A percentile compares a stretch with the other conserved stretches of the same genome.
Conservation (phyloP, 148 eudicot genomes). For the Rhododendron mucronatum region DNA sequence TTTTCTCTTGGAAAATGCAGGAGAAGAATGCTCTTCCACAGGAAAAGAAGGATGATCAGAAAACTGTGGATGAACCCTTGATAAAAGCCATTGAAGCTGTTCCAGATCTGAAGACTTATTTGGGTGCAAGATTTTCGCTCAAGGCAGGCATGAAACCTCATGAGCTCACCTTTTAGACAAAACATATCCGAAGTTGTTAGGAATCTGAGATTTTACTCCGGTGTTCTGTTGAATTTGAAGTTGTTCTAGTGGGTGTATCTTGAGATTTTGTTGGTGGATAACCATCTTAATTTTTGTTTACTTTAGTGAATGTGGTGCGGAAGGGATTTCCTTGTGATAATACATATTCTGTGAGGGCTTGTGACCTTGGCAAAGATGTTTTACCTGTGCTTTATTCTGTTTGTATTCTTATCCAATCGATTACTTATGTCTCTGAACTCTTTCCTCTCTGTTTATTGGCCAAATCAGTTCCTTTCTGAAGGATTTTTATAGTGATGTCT, state of each 20-base stretch:
- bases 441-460: neutral
- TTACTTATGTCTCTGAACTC: neutral
- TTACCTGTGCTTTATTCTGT: neutral
- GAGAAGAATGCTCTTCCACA: constrained; percentile 54
- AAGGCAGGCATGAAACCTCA: constrained; percentile 75
- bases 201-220: neutral
- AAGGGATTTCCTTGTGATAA: neutral
- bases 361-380: too few relatives aligned
- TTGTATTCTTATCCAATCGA: too few relatives aligned
- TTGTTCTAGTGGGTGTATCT: constrained; percentile 1
- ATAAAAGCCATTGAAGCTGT: constrained; percentile 52
- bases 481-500: neutral
- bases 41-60: constrained; percentile 69
- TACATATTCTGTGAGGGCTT: neutral
- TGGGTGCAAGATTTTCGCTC: constrained; percentile 64
- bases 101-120: constrained; percentile 53
- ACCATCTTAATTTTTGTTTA: constrained; percentile 6
- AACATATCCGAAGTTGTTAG: neutral
- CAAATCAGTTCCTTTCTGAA: neutral
- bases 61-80: constrained; percentile 51
- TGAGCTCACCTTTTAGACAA: constrained; percentile 51
- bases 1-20: constrained; percentile 16
- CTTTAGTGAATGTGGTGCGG: neutral
- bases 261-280: neutral
- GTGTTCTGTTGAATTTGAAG: constrained; percentile 2